These are phyloP conservation scores for Rhizopus stolonifer DNA, from an alignment of 371 early-diverging fungal genomes.

Conservation along the genomic window DNA sequence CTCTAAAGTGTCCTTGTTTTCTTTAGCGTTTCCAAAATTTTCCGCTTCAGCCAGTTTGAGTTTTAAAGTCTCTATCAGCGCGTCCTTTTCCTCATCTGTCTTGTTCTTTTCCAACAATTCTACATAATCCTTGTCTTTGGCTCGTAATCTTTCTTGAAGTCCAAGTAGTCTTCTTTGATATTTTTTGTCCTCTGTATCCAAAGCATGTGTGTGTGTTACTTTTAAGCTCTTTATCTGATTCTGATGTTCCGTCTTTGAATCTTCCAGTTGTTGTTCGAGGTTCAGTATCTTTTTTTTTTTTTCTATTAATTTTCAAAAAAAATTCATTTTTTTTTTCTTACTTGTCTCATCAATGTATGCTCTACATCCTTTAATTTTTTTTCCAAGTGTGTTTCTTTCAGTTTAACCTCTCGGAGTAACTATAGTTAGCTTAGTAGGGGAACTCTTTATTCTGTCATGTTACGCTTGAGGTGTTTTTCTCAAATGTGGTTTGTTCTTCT, in stretches of 20 bases:
- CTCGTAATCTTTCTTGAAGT: conserved; percentile 31
- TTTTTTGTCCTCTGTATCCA: conserved; percentile 33
- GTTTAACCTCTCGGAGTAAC: conserved; percentile 34
- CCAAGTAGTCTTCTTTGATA: conserved; percentile 25
- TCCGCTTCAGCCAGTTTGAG: conserved; percentile 14
- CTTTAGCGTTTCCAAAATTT: too few species aligned
- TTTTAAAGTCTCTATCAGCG: conserved; percentile 14
- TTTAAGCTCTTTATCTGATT: conserved; percentile 22
- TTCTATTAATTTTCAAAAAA: not conserved
- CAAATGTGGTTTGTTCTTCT: conserved; percentile 24
- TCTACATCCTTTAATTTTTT: conserved; percentile 30
- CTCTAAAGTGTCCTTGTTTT: too few species aligned
- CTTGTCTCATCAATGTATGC: conserved; percentile 18
- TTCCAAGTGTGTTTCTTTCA: conserved; percentile 28
- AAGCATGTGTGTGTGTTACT: conserved; percentile 18
- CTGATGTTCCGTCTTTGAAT: conserved; percentile 16
- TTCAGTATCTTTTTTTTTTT: conserved; percentile 13
- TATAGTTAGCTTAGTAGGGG: conserved; percentile 4
- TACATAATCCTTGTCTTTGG: conserved; percentile 28
- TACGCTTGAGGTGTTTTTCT: conserved; percentile 35
- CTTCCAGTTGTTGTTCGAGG: conserved; percentile 23
- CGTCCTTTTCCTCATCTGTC: conserved; percentile 13
- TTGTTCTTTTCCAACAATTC: conserved; percentile 16
- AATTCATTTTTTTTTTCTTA: not conserved
- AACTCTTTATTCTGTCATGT: not conserved